phyloP scores from a whole-genome alignment of 257 asterid species.

The Ligustrum vulgare region DNA sequence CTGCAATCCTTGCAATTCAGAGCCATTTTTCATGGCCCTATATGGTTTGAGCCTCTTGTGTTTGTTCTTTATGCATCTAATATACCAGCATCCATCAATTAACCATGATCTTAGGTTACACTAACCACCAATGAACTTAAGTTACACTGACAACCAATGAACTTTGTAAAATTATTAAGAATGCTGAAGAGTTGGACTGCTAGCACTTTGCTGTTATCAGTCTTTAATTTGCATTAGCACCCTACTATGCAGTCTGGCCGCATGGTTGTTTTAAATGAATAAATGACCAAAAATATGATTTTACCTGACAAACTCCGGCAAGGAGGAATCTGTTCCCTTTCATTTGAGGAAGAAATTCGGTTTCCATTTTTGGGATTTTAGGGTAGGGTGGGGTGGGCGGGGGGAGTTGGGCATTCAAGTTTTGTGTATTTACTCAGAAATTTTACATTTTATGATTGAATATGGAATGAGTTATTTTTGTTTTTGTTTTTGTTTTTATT shows the following conservation, averaged over 20 bases:
- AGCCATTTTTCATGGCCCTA: not conserved
- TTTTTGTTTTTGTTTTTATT: not conserved
- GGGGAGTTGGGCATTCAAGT: not conserved
- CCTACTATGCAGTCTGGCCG: not conserved
- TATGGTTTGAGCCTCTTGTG: not conserved
- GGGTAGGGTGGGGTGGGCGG: not conserved
- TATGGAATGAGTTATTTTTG: not conserved
- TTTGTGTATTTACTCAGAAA: constrained; percentile 3
- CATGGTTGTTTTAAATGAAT: not conserved
- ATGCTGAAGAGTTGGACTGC: constrained; percentile 3
- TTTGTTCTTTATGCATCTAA: not conserved
- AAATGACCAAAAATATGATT: not conserved
- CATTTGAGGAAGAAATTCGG: not conserved
- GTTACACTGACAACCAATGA: not conserved
- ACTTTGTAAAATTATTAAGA: not conserved
- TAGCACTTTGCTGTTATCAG: not conserved
- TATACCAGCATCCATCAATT: constrained; percentile 10
- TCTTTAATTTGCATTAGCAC: constrained; percentile 10
- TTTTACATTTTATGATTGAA: not conserved
- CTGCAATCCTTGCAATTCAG: constrained; percentile 14
- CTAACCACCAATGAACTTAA: not conserved
- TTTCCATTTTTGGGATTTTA: no score
- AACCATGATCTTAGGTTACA: not conserved
- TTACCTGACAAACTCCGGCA: not conserved
- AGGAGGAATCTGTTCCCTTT: not conserved